Evolutionary conservation across 768 basidiomycete species (phyloP), one percentile per base, ranked within the genome.

Genomic region (Leccinum barrowsii): DNA sequence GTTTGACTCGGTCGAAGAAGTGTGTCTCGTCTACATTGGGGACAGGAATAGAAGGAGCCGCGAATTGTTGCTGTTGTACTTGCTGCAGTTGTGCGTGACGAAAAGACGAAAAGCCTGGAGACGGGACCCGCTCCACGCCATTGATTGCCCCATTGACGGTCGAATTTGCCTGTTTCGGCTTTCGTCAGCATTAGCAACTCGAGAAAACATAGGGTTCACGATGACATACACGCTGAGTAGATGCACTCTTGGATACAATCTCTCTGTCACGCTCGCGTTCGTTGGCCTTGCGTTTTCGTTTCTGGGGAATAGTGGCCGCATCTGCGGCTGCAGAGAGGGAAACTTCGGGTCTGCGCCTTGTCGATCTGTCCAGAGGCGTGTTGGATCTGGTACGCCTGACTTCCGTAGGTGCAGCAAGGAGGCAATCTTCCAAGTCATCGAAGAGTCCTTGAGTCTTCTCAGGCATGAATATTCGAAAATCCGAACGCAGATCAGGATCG

Each of bases 1-100:
- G 83, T 65, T 86, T 88, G 51, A 98, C 93, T 26, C 89, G 89
- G 58, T 97, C 94, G 70, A 99, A 99, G 75, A 98, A 98, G 55
- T 87, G 87, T 3, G 82, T 78, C 52, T 94, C 87, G 26, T 85
- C 82, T n/a, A 62, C 66, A 32, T 61, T 69, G 7, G 68, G 63
- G 19, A 62, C 50, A 4, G 67, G 55, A 1, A 68, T 50, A 8
- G 59, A 52, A 2, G 68, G 40, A 0, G 65, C 60, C 55, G 51
- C 53, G 34, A 69, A 67, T 22, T 60, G 64, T 13, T 62, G 59
- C 24, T 68, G 65, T 34, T 61, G 68, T 1, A 12, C 57, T 17
- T 70, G 69, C 49, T 70, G 68, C 22, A 67, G n/a, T 47, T 68
- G 67, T 35, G 44, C 51, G 10, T 67, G 67, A 48, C 69, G 67